Base-by-base conservation (phyloP, 345 rosid genomes). In the Corchorus capsularis region DNA sequence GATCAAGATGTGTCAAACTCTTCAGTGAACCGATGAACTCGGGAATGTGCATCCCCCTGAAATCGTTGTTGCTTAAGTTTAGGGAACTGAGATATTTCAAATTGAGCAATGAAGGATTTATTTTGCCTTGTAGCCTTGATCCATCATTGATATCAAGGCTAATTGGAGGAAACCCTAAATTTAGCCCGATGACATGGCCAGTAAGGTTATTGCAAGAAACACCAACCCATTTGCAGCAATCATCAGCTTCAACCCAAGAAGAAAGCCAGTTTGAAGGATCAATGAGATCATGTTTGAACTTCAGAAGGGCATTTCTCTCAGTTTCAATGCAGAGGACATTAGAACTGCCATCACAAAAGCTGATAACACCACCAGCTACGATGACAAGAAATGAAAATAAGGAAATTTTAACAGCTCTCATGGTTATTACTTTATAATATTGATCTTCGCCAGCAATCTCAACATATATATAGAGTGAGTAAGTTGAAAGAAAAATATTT, bases 61-160 rank as follows among this genome's bases (percentile, higher is more conserved):
- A 82, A 37, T 82, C 72, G 50, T 82, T 85, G 50, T 17, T 16
- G 60, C 85, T 85, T 8, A 85, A 60, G 76, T 83, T 82, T 16
- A 81, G 41, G 43, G 55, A 77, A 11, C 37, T 32, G 63, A 79
- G n/a, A 41, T 71, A 39, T 5, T 65, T 22, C 64, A 79, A 56
- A 2, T 54, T 22, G 34, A 75, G 78, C 43, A 82, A 65, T 66
- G 87, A 82, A 66, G 32, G 43, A 72, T 53, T 55, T n/a, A 85
- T 53, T 54, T 66, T 52, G 63, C 79, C 79, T 11, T 79, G 55
- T 46, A 76, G 49, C 41, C 72, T 57, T 27, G 78, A 74, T 39
- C 3, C n/a, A n/a, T n/a, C n/a, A n/a, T n/a, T n/a, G n/a, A n/a
- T n/a, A n/a, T n/a, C n/a, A n/a, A n/a, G n/a, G n/a, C n/a, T n/a